Evolutionary conservation across 352 stramenopile genomes (phyloP).

Genomic region (Pythium rhizo-oryzae): DNA sequence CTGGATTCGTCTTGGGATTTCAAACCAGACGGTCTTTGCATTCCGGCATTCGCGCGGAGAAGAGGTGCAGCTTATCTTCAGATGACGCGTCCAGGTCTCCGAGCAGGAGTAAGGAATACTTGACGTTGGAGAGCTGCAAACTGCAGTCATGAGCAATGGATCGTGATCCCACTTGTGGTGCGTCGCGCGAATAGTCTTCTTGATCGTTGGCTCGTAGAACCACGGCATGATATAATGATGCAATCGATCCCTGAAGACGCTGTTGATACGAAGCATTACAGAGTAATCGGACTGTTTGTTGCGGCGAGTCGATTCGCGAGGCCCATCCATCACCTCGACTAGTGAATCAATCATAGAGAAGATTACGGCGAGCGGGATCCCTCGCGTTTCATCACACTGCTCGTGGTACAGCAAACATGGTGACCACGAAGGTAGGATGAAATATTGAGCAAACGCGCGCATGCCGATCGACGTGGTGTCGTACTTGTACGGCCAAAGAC

Average conservation of each 20-base stretch:
- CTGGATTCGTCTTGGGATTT: constrained; percentile 1
- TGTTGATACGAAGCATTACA: constrained; percentile 9
- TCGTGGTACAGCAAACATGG: constrained; percentile 22
- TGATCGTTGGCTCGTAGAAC: constrained; percentile 25
- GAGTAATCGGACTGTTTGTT: background rate
- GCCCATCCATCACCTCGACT: constrained; percentile 8
- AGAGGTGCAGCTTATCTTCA: background rate
- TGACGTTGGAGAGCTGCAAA: background rate
- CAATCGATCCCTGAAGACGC: constrained; percentile 17
- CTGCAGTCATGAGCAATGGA: background rate
- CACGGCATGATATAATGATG: constrained; percentile 23
- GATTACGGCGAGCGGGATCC: background rate
- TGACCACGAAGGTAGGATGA: constrained; percentile 11
- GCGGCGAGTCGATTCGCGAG: background rate
- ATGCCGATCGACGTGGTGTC: constrained; percentile 28
- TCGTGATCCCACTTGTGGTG: constrained; percentile 15
- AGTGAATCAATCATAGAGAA: constrained; percentile 18
- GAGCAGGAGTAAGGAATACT: constrained; percentile 2
- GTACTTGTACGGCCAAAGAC: constrained; percentile 27
- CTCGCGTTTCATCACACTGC: constrained; percentile 4
- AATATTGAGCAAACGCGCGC: constrained; percentile 12
- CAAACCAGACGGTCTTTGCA: background rate
- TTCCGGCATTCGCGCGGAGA: background rate
- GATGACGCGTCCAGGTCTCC: constrained; percentile 8
- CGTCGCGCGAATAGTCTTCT: constrained; percentile 22